Evolutionary conservation across 306 rosid species (phyloP), one percentile per base, ranked within the genome.

Genomic region (Leucaena leucocephala): DNA sequence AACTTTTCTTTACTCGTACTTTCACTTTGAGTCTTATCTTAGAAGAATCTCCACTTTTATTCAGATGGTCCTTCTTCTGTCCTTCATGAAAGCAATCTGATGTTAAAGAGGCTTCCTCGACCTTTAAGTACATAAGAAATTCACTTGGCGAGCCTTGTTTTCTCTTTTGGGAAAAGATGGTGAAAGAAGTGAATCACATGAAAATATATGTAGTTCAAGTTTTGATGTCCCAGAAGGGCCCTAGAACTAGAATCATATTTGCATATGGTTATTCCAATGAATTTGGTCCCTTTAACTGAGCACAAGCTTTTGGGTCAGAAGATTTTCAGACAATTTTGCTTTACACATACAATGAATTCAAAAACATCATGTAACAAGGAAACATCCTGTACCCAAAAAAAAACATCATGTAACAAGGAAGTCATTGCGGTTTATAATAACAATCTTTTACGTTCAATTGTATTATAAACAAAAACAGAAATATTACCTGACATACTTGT

Each of bases 151-250:
- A 76, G 11, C 40, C 40, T 49, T 36, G 66, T 14, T 81, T 16
- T 54, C 61, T 70, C 81, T 69, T 59, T 81, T 35, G 78, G 50
- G 43, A 44, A 77, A 72, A n/a, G 45, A 19, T 48, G 54, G 74
- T 40, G 42, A 11, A 34, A 44, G 10, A 19, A 50, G 55, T 43
- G 39, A 35, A 14, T 81, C 33, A 70, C 77, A 16, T 76, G 7
- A 16, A 70, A 42, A 70, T 17, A 11, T 22, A 7, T 27, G 10
- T 22, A 11, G 1, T 22, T 59, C 66, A 59, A 22, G 39, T 59
- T 22, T 8, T 17, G 61, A 54, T 54, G 61, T n/a, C 61, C 61
- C 9, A n/a, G 2, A 16, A 54, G 33, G 61, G 61, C 61, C 55
- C 6, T 4, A 15, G n/a, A 49, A 49, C 44, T 40, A 40, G 44